phyloP scores from a whole-genome alignment of 805 yeast species.

The Torulaspora quercuum region DNA sequence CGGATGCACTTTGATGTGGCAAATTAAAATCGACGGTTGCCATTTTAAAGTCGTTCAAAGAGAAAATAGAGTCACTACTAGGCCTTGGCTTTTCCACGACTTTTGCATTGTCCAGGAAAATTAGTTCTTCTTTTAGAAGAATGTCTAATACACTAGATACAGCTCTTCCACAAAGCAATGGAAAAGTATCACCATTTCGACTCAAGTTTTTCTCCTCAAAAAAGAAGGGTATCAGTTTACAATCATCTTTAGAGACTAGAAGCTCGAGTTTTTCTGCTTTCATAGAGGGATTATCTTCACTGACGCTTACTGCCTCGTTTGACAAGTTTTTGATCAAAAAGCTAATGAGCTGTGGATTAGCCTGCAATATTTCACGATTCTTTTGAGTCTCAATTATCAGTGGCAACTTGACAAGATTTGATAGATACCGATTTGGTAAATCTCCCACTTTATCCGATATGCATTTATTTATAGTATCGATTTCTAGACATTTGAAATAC shows the following conservation, averaged over 20 bases:
- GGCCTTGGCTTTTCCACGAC: constrained; percentile 1
- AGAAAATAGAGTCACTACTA: not conserved
- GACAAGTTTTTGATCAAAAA: constrained; percentile 20
- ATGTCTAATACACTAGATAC: constrained; percentile 12
- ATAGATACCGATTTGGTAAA: constrained; percentile 35
- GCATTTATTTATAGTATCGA: constrained; percentile 22
- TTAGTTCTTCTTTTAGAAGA: constrained; percentile 1
- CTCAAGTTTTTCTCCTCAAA: constrained; percentile 15
- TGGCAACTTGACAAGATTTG: constrained; percentile 22
- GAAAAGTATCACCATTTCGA: constrained; percentile 5
- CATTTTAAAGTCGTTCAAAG: not conserved
- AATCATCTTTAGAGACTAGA: constrained; percentile 18
- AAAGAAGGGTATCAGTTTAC: constrained; percentile 19
- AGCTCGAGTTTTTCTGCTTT: constrained; percentile 1
- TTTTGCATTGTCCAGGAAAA: constrained; percentile 4
- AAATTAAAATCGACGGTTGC: not conserved
- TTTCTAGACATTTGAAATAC: constrained; percentile 36
- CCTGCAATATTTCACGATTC: constrained; percentile 13
- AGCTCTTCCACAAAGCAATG: constrained; percentile 17
- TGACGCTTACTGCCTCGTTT: constrained; percentile 8
- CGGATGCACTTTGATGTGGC: not conserved
- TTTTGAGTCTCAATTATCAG: constrained; percentile 18
- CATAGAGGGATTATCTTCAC: not conserved
- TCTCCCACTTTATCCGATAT: constrained; percentile 18
- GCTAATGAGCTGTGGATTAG: constrained; percentile 23